phyloP scores from a whole-genome alignment of 2,329 filamentous ascomycete genomes.

The Ophiognomonia clavigignenti-juglandacearum region DNA sequence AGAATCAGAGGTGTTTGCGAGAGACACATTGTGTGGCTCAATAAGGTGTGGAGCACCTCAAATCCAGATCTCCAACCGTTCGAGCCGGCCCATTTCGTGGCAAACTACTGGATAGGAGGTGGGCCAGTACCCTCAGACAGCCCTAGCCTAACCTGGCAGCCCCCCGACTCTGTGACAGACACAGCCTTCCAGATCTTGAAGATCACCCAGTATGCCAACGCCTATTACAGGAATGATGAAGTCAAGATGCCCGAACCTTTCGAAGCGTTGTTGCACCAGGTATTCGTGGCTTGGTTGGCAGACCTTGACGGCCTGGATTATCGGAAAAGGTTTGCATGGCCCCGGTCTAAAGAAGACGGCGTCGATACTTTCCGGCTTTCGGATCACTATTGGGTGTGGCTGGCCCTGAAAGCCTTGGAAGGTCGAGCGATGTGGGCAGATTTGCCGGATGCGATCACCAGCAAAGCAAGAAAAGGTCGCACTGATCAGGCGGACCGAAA shows the following conservation, averaged over 20 bases:
- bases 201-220: neutral
- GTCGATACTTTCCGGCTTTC: neutral
- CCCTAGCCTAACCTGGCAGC: neutral
- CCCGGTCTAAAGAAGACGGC: neutral
- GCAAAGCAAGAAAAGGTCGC: neutral
- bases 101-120: slow-evolving; percentile 2
- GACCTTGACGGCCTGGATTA: neutral
- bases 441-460: neutral
- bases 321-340: neutral
- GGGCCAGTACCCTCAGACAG: neutral
- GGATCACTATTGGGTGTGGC: slow-evolving; percentile 5
- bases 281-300: neutral
- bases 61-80: neutral
- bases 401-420: neutral
- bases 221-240: neutral
- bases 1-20: neutral
- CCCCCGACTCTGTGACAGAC: neutral
- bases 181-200: slow-evolving; percentile 4
- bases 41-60: neutral
- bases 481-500: neutral
- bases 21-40: slow-evolving; percentile 1
- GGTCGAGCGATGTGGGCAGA: neutral
- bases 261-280: neutral
- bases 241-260: neutral
- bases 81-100: neutral